A percentile compares a stretch with the other conserved stretches of the same genome.
phyloP scores from a whole-genome alignment of 306 rosid species.

The Senna tora region DNA sequence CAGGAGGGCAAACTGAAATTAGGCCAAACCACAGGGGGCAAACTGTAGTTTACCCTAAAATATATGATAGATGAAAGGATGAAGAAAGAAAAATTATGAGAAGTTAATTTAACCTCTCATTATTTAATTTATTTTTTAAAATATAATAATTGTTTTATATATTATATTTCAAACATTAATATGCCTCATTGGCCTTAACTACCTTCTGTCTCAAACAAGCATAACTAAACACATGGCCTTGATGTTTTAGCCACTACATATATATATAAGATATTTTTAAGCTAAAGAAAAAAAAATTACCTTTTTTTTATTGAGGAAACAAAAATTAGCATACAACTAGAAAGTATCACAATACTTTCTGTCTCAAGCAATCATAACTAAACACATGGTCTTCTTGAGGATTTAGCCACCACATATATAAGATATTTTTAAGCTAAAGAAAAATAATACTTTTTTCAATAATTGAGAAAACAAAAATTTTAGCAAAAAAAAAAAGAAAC shows the following conservation, averaged over 20 bases:
- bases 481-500: too few relatives aligned
- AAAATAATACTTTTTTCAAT: not conserved
- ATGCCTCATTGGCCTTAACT: too few relatives aligned
- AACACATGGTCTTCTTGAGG: not conserved
- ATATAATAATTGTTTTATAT: too few relatives aligned
- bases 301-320: not conserved
- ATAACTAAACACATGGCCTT: not conserved
- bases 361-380: slow-evolving; percentile 16
- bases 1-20: too few relatives aligned
- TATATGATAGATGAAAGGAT: too few relatives aligned
- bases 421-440: not conserved
- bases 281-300: not conserved
- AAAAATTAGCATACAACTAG: not conserved
- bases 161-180: too few relatives aligned
- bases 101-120: too few relatives aligned
- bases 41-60: too few relatives aligned
- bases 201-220: slow-evolving; percentile 20
- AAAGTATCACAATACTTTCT: not conserved
- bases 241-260: not conserved
- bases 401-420: not conserved
- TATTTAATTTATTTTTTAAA: too few relatives aligned
- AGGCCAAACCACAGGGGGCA: too few relatives aligned
- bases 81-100: too few relatives aligned
- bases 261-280: not conserved
- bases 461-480: too few relatives aligned